Conservation (phyloP, 2,329 filamentous ascomycete species). For the Juglanconis sp. region DNA sequence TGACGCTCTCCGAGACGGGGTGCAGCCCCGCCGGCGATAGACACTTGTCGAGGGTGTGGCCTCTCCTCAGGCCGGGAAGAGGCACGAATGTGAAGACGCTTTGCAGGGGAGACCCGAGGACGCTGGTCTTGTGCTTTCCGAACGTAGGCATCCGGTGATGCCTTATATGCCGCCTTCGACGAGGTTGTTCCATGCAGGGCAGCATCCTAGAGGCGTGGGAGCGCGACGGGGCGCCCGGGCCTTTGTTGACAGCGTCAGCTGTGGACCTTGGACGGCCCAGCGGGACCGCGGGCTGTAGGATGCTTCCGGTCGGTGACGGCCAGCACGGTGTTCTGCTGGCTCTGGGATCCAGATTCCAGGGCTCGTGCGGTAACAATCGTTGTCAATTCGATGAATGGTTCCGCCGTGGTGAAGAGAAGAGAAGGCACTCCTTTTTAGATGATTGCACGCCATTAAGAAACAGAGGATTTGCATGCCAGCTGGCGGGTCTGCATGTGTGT, state of each 20-base stretch:
- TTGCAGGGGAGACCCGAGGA: constrained; percentile 1
- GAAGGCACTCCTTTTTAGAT: not conserved
- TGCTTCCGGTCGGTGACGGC: not conserved
- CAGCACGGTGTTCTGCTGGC: not conserved
- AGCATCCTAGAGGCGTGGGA: not conserved
- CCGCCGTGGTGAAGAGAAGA: not conserved
- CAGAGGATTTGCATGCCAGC: not conserved
- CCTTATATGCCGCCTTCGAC: constrained; percentile 7
- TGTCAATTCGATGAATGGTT: too few relatives aligned
- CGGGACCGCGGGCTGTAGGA: not conserved
- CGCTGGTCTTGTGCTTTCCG: not conserved
- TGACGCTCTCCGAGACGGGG: not conserved
- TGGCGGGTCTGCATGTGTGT: constrained; percentile 6
- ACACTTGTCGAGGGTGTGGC: not conserved
- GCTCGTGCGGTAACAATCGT: not conserved
- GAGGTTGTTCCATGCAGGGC: not conserved
- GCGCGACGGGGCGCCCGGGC: not conserved
- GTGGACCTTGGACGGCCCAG: not conserved
- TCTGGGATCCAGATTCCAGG: not conserved
- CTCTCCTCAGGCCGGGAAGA: not conserved
- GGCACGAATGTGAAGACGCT: not conserved
- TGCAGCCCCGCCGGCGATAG: not conserved
- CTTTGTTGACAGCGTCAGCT: not conserved
- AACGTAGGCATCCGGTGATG: constrained; percentile 9
- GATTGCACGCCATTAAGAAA: not conserved